Evolutionary conservation across 176 grass and related monocot genomes (phyloP).

Genomic region (Raddia distichophylla): DNA sequence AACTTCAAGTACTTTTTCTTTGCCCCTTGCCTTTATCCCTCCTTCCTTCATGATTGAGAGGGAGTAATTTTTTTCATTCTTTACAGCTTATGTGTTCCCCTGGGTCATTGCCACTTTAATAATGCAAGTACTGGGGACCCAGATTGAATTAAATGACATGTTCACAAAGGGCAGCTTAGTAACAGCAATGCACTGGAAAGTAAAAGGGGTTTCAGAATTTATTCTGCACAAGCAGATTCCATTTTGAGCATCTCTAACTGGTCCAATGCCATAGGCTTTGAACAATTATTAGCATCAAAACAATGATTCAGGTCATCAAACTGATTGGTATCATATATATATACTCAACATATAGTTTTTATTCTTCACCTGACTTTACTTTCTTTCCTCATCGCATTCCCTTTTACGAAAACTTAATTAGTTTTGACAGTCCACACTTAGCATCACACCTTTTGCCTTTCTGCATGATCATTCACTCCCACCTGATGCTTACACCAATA

Average conservation of each 20-base stretch:
- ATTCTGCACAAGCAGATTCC: neutral
- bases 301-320: neutral
- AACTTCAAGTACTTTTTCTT: slow-evolving; percentile 1
- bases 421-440: neutral
- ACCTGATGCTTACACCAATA: slow-evolving; percentile 1
- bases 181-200: neutral
- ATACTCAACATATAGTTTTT: neutral
- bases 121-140: neutral
- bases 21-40: neutral
- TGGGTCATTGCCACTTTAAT: slow-evolving; percentile 7
- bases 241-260: neutral
- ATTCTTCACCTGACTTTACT: neutral
- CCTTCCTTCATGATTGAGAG: slow-evolving; percentile 9
- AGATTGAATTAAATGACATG: neutral
- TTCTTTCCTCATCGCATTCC: neutral
- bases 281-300: neutral
- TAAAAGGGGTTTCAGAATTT: neutral
- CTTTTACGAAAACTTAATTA: neutral
- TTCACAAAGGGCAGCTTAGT: neutral
- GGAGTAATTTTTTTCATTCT: neutral
- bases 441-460: neutral
- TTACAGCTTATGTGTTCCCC: neutral
- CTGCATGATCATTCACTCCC: neutral
- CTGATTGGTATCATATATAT: neutral
- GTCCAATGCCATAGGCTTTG: neutral